Conservation (phyloP, 1,139 yeast species). For the Hyphopichia wangnamkhiaoensis region DNA sequence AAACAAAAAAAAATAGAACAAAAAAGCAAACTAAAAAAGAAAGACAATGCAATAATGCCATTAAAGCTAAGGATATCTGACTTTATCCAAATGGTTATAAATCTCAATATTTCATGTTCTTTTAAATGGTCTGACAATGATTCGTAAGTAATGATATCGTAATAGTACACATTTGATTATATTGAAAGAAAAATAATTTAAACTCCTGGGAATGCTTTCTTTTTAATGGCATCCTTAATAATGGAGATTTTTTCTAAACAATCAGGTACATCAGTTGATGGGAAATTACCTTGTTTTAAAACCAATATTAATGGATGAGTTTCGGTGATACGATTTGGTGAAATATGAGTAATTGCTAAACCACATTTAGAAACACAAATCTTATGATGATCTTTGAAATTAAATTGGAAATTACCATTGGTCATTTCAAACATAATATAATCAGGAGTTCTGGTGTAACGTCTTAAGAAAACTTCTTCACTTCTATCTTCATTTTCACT, state of each 20-base stretch:
- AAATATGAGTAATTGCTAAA: constrained; percentile 74
- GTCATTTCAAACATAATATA: constrained; percentile 92
- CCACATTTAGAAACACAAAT: constrained; percentile 78
- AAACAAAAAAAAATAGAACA: too few species aligned
- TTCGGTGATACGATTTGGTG: constrained; percentile 72
- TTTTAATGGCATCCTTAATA: constrained; percentile 44
- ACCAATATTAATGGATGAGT: constrained; percentile 66
- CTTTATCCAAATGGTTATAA: too few species aligned
- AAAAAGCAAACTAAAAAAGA: too few species aligned
- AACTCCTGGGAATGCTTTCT: constrained; percentile 18
- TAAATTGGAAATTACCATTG: constrained; percentile 90
- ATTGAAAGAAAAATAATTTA: background rate
- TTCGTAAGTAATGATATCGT: background rate
- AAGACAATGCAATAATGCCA: too few species aligned
- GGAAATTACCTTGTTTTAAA: constrained; percentile 63
- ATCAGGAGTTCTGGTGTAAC: constrained; percentile 76
- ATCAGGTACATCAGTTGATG: constrained; percentile 52
- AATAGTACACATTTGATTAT: background rate
- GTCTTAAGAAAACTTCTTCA: constrained; percentile 72
- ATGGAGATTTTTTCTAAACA: constrained; percentile 44
- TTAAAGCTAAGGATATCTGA: too few species aligned
- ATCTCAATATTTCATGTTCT: too few species aligned
- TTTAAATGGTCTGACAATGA: too few species aligned
- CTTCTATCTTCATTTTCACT: constrained; percentile 59
- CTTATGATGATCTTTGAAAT: constrained; percentile 93